A percentile compares a stretch with the other conserved stretches of the same genome.
Conservation (phyloP, 1,284 basidiomycete genomes). For the Wolfiporia cocos region DNA sequence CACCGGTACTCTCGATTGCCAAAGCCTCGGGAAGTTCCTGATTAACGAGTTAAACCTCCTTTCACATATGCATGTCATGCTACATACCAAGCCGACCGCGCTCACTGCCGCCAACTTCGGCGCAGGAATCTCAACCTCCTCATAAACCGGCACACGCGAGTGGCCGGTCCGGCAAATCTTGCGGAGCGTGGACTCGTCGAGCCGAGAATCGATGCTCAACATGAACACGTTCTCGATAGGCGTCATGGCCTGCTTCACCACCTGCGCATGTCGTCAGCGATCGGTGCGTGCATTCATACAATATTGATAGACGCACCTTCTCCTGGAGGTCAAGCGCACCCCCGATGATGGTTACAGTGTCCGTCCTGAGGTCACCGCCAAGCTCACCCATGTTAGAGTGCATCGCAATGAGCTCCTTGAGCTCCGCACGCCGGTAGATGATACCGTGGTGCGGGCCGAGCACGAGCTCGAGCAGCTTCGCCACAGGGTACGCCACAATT, state of each 20-base stretch:
- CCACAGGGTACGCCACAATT: constrained; percentile 77
- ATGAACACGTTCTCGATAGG: constrained; percentile 77
- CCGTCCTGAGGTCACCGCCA: constrained; percentile 64
- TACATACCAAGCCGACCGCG: constrained; percentile 1
- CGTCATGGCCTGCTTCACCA: constrained; percentile 62
- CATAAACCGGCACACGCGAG: constrained; percentile 71
- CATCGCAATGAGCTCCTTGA: constrained; percentile 71
- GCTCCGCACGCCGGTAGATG: constrained; percentile 51
- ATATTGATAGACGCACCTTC: constrained; percentile 30
- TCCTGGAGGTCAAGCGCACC: constrained; percentile 70
- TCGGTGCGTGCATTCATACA: constrained; percentile 28
- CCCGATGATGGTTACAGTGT: constrained; percentile 74
- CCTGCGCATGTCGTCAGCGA: constrained; percentile 10
- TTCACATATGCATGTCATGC: neutral
- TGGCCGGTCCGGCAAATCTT: constrained; percentile 76
- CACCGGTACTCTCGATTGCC: constrained; percentile 17
- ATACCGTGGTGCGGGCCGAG: constrained; percentile 62
- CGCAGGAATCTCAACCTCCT: constrained; percentile 60
- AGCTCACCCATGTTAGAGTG: constrained; percentile 51
- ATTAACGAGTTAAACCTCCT: neutral
- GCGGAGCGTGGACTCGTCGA: constrained; percentile 75
- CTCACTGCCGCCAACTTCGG: constrained; percentile 21
- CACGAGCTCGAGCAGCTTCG: constrained; percentile 58
- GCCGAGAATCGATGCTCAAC: constrained; percentile 73
- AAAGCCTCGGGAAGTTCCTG: constrained; percentile 6